Evolutionary conservation across 1,284 basidiomycete species (phyloP), one percentile per base, ranked within the genome.

Genomic region (Microbotryum silenes-acaulis): DNA sequence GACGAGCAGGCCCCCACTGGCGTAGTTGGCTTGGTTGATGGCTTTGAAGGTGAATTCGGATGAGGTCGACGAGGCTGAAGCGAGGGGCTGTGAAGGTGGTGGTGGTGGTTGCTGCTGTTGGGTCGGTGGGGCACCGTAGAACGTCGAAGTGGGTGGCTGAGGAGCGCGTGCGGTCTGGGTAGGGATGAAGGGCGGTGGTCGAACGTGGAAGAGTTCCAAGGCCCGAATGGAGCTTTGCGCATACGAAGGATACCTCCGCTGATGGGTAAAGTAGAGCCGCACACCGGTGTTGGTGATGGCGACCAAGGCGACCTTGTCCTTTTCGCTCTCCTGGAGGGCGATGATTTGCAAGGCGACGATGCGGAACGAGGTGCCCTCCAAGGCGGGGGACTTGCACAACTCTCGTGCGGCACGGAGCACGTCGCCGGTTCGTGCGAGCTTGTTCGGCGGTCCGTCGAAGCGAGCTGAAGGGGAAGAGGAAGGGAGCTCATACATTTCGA

Each of bases 131-230:
- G 45, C 51, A 37, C 50, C 14, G 27, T 53, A 33, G 31, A 31
- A 27, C 27, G 61, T 46, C 44, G 56, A 29, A 42, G 52, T 53
- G n/a, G 61, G 50, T 51, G 2, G 31, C 31, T 57, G 64, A n/a
- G 61, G 59, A n/a, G 50, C 51, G 37, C 51, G 46, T 9, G 49
- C 29, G 88, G 77, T 73, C 85, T 87, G 49, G 20, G 74, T 2
- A 29, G 61, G 45, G 45, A 89, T 3, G n/a, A 62, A 56, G 29
- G 90, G 89, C 20, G 89, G 88, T 21, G 89, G 78, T 57, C 89
- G 82, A 49, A 92, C 84, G 72, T 92, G 89, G 42, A 82, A 72
- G 27, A 92, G 79, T 63, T 86, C 72, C 79, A 68, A 89, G 72
- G 57, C 80, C 75, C 64, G 58, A 16, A 61, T 61, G 18, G 62